phyloP scores from a whole-genome alignment of 2,329 filamentous ascomycete genomes.

The Diaporthe capsici region DNA sequence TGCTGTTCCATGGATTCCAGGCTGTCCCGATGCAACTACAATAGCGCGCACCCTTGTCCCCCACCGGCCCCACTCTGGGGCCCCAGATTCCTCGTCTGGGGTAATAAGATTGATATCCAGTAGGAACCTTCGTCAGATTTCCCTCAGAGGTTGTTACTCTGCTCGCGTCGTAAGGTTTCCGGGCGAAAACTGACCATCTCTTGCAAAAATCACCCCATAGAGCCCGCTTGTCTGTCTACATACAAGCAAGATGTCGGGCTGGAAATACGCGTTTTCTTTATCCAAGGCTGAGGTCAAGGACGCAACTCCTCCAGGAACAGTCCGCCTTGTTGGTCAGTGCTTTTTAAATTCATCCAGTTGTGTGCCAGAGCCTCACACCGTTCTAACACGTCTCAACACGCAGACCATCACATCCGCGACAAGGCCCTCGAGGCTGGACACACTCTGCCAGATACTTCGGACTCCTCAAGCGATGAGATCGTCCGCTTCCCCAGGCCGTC shows the following conservation, averaged over 20 bases:
- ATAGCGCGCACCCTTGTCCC: constrained; percentile 14
- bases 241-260: constrained; percentile 18
- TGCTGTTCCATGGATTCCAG: constrained; percentile 16
- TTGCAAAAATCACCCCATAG: neutral
- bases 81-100: constrained; percentile 22
- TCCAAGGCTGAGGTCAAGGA: constrained; percentile 31
- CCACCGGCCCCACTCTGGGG: constrained; percentile 25
- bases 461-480: constrained; percentile 18
- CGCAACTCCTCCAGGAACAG: constrained; percentile 22
- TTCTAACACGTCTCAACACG: neutral
- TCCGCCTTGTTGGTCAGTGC: constrained; percentile 32
- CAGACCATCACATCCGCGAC: constrained; percentile 24
- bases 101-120: constrained; percentile 25
- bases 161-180: constrained; percentile 11
- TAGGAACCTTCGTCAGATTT: neutral
- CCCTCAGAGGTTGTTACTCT: neutral
- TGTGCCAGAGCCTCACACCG: neutral
- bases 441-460: neutral
- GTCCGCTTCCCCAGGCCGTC: constrained; percentile 23
- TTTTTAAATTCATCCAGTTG: neutral
- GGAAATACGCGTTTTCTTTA: constrained; percentile 13
- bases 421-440: constrained; percentile 25
- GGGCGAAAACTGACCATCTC: constrained; percentile 4
- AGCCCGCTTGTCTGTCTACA: neutral
- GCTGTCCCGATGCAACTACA: constrained; percentile 9